These are phyloP conservation scores for Rhytidhysteron rufulum DNA, from an alignment of 2,329 filamentous ascomycete species.

Conservation along the genomic window DNA sequence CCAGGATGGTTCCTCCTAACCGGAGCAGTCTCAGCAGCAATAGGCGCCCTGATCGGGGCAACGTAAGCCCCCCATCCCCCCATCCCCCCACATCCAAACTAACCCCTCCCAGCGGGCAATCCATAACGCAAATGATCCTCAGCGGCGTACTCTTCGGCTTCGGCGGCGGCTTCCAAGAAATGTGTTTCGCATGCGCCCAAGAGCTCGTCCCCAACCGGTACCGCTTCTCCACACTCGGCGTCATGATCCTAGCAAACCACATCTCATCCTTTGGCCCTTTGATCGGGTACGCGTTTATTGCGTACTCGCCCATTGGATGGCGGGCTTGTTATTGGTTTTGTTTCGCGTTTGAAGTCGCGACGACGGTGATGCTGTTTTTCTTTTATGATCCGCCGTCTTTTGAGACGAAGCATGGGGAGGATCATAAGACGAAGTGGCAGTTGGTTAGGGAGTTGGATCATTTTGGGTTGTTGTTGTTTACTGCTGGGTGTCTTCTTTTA, in stretches of 20 bases:
- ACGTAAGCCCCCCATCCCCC: constrained; percentile 14
- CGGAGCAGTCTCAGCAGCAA: constrained; percentile 30
- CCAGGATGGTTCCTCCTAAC: constrained; percentile 24
- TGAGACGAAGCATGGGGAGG: constrained; percentile 25
- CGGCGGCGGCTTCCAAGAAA: constrained; percentile 40
- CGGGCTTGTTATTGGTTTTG: constrained; percentile 33
- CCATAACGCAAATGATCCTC: constrained; percentile 40
- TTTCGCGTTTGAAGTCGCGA: constrained; percentile 25
- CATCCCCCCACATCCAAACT: too few species aligned
- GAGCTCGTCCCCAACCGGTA: constrained; percentile 26
- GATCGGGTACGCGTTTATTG: constrained; percentile 32
- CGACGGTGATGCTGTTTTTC: constrained; percentile 27
- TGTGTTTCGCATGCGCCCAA: constrained; percentile 32
- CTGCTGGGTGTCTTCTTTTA: constrained; percentile 32
- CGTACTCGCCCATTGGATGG: constrained; percentile 24
- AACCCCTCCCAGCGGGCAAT: constrained; percentile 28
- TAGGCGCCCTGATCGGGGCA: constrained; percentile 38
- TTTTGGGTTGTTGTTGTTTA: constrained; percentile 47
- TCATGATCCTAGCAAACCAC: constrained; percentile 30
- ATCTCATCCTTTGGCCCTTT: constrained; percentile 26
- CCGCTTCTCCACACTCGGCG: constrained; percentile 26
- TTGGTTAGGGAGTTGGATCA: constrained; percentile 47
- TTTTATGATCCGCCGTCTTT: constrained; percentile 27
- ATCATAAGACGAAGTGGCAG: constrained; percentile 21
- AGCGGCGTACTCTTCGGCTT: constrained; percentile 39